Evolutionary conservation across 1,284 basidiomycete genomes (phyloP).

Genomic region (Cryptococcus neoformans): DNA sequence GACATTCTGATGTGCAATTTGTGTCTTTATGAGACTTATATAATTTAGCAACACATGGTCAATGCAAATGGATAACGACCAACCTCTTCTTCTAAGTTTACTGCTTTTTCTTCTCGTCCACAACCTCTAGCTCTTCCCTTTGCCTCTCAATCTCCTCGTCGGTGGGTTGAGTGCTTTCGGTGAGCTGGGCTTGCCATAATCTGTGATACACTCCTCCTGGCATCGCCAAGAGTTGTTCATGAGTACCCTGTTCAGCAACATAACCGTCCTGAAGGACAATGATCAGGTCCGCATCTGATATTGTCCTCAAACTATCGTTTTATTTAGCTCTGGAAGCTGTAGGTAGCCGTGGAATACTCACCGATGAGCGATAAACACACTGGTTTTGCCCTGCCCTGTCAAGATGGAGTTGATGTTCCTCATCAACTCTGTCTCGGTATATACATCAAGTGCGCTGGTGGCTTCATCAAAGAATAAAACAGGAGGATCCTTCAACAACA

Average conservation of each 20-base stretch:
- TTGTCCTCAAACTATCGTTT: constrained; percentile 68
- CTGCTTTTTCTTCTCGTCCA: constrained; percentile 1
- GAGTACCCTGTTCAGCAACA: constrained; percentile 88
- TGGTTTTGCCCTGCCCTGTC: constrained; percentile 73
- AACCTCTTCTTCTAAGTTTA: background rate
- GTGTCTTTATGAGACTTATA: background rate
- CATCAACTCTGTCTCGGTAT: constrained; percentile 94
- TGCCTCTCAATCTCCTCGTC: constrained; percentile 14
- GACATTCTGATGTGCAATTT: background rate
- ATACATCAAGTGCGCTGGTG: constrained; percentile 92
- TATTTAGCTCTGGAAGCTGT: background rate
- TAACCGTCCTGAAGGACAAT: constrained; percentile 82
- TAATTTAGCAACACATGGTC: background rate
- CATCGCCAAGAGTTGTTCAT: constrained; percentile 70
- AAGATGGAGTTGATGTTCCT: constrained; percentile 82
- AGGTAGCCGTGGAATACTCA: constrained; percentile 16
- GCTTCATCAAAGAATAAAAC: constrained; percentile 99
- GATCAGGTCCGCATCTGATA: constrained; percentile 74
- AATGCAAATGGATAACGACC: too few species aligned
- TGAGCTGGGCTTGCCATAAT: constrained; percentile 80
- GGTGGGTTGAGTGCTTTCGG: constrained; percentile 35
- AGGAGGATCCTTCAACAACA: constrained; percentile 88
- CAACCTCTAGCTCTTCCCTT: constrained; percentile 3
- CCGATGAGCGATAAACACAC: constrained; percentile 89
- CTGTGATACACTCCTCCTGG: constrained; percentile 70